phyloP scores from a whole-genome alignment of 129 eudicot species.

The Artemisia argyi region DNA sequence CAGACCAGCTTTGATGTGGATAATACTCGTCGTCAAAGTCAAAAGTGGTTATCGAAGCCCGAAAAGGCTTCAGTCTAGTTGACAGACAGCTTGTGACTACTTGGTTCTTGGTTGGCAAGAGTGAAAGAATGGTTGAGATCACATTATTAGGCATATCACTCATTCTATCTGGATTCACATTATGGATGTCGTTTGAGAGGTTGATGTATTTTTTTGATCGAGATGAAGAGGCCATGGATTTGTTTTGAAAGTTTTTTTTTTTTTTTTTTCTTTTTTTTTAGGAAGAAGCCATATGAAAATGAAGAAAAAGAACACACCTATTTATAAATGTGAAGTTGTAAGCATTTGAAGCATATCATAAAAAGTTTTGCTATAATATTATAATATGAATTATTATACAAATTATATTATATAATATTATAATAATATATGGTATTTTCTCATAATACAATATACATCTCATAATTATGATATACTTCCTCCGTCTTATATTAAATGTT shows the following conservation, averaged over 20 bases:
- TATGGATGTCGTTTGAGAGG: not conserved
- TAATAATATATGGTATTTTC: no score
- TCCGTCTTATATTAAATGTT: no score
- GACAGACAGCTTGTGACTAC: not conserved
- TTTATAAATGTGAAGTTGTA: no score
- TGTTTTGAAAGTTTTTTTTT: not conserved
- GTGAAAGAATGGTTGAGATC: not conserved
- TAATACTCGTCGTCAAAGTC: not conserved
- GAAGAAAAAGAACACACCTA: not conserved
- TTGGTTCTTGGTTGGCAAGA: not conserved
- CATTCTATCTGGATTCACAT: not conserved
- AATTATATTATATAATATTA: no score
- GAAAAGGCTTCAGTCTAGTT: not conserved
- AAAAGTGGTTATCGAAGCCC: not conserved
- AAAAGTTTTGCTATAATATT: no score
- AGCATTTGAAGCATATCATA: no score
- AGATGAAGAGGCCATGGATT: not conserved
- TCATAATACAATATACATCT: no score
- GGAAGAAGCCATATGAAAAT: not conserved
- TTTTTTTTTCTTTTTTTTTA: not conserved
- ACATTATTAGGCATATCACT: not conserved
- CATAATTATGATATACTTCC: no score
- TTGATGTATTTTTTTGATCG: not conserved
- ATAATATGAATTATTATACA: no score
- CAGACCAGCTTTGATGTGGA: not conserved